Conservation (phyloP, 306 rosid species). For the Lathyrus aphaca region DNA sequence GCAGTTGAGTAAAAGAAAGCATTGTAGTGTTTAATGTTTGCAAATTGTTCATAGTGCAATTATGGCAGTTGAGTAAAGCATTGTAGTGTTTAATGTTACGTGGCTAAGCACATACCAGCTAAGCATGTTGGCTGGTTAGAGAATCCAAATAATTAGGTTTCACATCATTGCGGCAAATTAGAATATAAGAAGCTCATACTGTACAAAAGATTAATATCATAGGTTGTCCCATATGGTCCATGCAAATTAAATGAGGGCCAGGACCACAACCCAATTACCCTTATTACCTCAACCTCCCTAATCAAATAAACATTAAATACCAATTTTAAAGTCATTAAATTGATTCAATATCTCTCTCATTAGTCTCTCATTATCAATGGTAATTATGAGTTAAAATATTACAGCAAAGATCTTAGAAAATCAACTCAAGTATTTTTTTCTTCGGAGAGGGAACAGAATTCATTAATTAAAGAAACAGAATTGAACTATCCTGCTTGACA, state of each 20-base stretch:
- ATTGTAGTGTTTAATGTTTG: constrained; percentile 29
- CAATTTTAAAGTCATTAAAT: constrained; percentile 44
- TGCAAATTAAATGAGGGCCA: constrained; percentile 41
- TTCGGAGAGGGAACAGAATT: constrained; percentile 16
- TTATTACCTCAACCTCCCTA: constrained; percentile 56
- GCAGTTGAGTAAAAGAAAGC: constrained; percentile 35
- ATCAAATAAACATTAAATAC: constrained; percentile 47
- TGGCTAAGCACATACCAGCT: constrained; percentile 40
- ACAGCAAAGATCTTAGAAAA: constrained; percentile 15
- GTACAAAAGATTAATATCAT: constrained; percentile 34
- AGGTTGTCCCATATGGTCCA: constrained; percentile 49
- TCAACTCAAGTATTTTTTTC: not conserved
- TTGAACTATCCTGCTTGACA: constrained; percentile 5
- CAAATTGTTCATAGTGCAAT: constrained; percentile 33
- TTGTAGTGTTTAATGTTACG: constrained; percentile 29
- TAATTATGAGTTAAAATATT: constrained; percentile 4
- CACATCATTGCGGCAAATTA: constrained; percentile 39
- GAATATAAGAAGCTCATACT: constrained; percentile 37
- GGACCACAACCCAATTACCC: constrained; percentile 61
- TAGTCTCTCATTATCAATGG: constrained; percentile 20
- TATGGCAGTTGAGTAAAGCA: constrained; percentile 39
- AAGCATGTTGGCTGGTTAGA: constrained; percentile 55
- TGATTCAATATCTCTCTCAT: not conserved
- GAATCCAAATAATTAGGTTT: constrained; percentile 51
- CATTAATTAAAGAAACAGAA: constrained; percentile 11